phyloP scores from a whole-genome alignment of 2,329 filamentous ascomycete species.

The Fusarium sp. region DNA sequence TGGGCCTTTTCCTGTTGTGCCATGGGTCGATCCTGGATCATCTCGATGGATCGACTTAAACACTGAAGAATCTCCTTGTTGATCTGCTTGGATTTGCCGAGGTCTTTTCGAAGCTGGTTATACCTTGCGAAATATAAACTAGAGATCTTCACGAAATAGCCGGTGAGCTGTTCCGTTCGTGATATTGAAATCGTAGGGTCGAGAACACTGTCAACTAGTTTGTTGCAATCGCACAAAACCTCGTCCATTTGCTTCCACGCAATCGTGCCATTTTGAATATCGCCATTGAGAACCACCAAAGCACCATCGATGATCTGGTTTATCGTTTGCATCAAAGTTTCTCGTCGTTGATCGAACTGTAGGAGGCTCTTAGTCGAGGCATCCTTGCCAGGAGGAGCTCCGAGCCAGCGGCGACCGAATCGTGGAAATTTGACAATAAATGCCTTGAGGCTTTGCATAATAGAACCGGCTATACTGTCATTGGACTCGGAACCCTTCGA shows the following conservation, averaged over 20 bases:
- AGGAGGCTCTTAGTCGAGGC: slow-evolving; percentile 67
- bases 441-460: slow-evolving; percentile 60
- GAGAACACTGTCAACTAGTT: slow-evolving; percentile 64
- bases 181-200: slow-evolving; percentile 49
- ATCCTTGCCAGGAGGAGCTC: slow-evolving; percentile 63
- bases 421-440: slow-evolving; percentile 69
- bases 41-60: slow-evolving; percentile 72
- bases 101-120: slow-evolving; percentile 60
- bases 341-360: slow-evolving; percentile 70
- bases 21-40: slow-evolving; percentile 64
- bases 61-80: slow-evolving; percentile 63
- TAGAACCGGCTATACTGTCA: slow-evolving; percentile 21
- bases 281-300: slow-evolving; percentile 65
- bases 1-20: slow-evolving; percentile 69
- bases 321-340: slow-evolving; percentile 63
- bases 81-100: slow-evolving; percentile 51
- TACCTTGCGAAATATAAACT: slow-evolving; percentile 77
- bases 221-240: slow-evolving; percentile 66
- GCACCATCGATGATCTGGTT: slow-evolving; percentile 69
- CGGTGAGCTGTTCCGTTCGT: slow-evolving; percentile 50
- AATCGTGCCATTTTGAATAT: slow-evolving; percentile 59
- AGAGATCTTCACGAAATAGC: slow-evolving; percentile 73
- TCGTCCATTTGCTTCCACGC: slow-evolving; percentile 68
- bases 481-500: slow-evolving; percentile 31
- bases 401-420: slow-evolving; percentile 71